Conservation (phyloP, 192 early-diverging fungal species). For the Podila clonocystis region DNA sequence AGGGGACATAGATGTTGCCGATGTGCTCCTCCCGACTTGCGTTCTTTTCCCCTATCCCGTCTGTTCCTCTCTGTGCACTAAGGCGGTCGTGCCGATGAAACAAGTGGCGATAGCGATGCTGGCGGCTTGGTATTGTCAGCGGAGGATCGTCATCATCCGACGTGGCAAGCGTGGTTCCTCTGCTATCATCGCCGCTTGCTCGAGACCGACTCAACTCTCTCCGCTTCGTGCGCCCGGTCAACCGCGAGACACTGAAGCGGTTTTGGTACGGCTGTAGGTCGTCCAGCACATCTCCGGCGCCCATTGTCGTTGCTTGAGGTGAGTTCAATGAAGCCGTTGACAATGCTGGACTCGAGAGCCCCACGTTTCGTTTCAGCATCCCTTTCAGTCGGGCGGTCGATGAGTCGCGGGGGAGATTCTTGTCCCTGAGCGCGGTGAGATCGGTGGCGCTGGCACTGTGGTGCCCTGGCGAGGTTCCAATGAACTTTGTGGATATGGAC, state of each 20-base stretch:
- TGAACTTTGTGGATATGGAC: conserved; percentile 7
- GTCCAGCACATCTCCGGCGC: not conserved
- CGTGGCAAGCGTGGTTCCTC: not conserved
- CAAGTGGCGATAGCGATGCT: conserved; percentile 12
- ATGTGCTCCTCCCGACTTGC: not conserved
- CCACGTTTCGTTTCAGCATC: conserved; percentile 40
- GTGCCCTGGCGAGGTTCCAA: not conserved
- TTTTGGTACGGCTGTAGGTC: not conserved
- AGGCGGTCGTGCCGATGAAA: conserved; percentile 12
- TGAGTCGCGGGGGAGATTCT: conserved; percentile 6
- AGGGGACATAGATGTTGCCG: not conserved
- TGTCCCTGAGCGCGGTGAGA: not conserved
- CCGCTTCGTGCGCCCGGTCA: conserved; percentile 12
- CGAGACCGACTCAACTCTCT: not conserved
- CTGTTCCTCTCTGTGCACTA: too few species aligned
- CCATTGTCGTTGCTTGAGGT: not conserved
- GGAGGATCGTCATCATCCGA: not conserved
- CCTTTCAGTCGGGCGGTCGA: conserved; percentile 32
- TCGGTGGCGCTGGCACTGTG: not conserved
- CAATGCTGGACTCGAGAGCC: conserved; percentile 1
- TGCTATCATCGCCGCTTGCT: not conserved
- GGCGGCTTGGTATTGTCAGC: not conserved
- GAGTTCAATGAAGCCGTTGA: not conserved
- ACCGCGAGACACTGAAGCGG: conserved; percentile 18
- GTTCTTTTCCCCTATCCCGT: not conserved